These are phyloP conservation scores for Lactarius deliciosus DNA, from an alignment of 768 basidiomycete species.

Conservation along the genomic window DNA sequence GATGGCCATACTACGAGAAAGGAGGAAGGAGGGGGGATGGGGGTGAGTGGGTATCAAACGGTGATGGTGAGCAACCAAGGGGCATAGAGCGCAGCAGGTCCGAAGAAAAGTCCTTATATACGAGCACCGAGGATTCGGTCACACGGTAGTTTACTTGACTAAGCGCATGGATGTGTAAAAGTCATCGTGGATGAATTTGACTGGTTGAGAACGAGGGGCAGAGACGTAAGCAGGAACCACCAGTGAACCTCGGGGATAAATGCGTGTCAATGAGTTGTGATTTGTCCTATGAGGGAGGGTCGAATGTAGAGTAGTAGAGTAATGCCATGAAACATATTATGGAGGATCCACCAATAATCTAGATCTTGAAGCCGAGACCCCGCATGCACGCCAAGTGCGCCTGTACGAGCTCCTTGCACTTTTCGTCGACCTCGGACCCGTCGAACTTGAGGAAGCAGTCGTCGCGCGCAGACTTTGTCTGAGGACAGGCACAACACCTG, in stretches of 20 bases:
- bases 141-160: background rate
- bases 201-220: background rate
- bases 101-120: background rate
- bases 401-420: slow-evolving; percentile 78
- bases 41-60: background rate
- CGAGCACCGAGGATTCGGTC: background rate
- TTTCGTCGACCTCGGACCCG: slow-evolving; percentile 61
- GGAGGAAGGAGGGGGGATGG: background rate
- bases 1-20: background rate
- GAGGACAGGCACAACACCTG: slow-evolving; percentile 95
- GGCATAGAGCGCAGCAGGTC: background rate
- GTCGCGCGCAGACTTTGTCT: slow-evolving; percentile 90
- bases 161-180: background rate
- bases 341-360: slow-evolving; percentile 19
- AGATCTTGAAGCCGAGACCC: slow-evolving; percentile 83
- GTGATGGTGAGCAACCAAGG: slow-evolving; percentile 12
- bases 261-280: slow-evolving; percentile 4
- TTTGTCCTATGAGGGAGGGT: background rate
- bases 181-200: background rate
- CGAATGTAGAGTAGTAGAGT: too few relatives aligned
- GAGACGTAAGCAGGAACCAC: background rate
- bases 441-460: slow-evolving; percentile 87
- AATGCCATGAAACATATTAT: background rate
- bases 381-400: slow-evolving; percentile 91
- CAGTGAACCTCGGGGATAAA: background rate